Conservation (phyloP, 1,284 basidiomycete species). For the Xerocomus alliaceus region DNA sequence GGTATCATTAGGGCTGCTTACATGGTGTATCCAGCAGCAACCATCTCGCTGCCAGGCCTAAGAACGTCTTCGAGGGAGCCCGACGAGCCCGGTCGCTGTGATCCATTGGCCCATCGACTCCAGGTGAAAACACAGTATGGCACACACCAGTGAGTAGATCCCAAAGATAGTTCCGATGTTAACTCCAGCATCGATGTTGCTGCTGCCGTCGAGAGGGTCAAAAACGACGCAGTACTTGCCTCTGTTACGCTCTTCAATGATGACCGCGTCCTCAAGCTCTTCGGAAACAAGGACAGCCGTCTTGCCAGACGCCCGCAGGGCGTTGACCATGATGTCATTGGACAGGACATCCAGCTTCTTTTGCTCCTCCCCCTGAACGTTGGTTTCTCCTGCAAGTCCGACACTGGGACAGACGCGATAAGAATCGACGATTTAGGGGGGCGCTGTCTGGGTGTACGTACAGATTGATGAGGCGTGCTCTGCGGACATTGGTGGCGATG, state of each 20-base stretch:
- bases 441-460: constrained; percentile 50
- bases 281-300: constrained; percentile 97
- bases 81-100: constrained; percentile 74
- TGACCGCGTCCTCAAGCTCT: constrained; percentile 91
- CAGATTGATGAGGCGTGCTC: constrained; percentile 97
- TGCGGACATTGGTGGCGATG: constrained; percentile 97
- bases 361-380: constrained; percentile 98
- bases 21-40: constrained; percentile 97
- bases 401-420: constrained; percentile 59
- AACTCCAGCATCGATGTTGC: constrained; percentile 99
- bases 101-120: background rate
- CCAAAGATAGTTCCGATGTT: constrained; percentile 99
- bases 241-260: constrained; percentile 80
- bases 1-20: constrained; percentile 46
- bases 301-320: constrained; percentile 92
- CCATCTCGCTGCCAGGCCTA: constrained; percentile 95
- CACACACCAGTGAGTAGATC: constrained; percentile 86
- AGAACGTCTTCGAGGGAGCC: constrained; percentile 89
- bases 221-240: constrained; percentile 98
- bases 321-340: constrained; percentile 99
- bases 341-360: constrained; percentile 98
- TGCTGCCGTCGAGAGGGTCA: constrained; percentile 96
- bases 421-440: background rate
- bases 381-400: constrained; percentile 94
- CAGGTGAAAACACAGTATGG: background rate